Base-by-base conservation (phyloP, 768 basidiomycete species). In the Boletus sp. region DNA sequence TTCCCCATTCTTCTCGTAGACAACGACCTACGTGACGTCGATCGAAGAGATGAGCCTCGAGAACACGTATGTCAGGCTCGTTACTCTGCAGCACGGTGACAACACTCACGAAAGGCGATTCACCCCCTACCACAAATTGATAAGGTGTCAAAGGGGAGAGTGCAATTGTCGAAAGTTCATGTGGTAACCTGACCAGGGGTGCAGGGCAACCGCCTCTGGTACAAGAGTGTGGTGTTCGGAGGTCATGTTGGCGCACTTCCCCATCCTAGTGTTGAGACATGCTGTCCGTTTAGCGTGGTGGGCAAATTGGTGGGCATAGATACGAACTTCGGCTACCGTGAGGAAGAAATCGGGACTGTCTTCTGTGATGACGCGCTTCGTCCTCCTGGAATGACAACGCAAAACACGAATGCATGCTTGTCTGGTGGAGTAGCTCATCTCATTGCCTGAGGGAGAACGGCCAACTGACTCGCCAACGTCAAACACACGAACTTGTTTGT, bases 221-320 rank as follows among this genome's bases (percentile, higher is more conserved):
- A 72, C 93, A 96, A n/a, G 71, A 71, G 70, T 95, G 84, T 8
- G 83, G 72, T 10, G 80, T 80, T 50, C 93, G 78, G 44, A 95
- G 72, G 67, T 96, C 93, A 68, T 95, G 93, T 66, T 94, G 92
- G 28, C 93, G 82, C 10, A 94, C 92, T 30, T 86, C 81, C 4
- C 91, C 92, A 72, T 96, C 93, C 87, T 93, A 66, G 58, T 41
- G 33, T 70, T 57, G 61, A 33, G 71, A 53, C 56, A 50, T 52
- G 60, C 58, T 24, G 24, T 24, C 24, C 24, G 24, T 11, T 70
- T 57, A 47, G 69, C 64, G 32, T 9, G 10, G 15, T 15, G 17
- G 36, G 17, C 28, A 12, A 24, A 51, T n/a, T n/a, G 12, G 46
- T n/a, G 15, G 30, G 33, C 30, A 52, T 32, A 28, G 17, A 15